Evolutionary conservation across 139 green algal species (phyloP), one percentile per base, ranked within the genome.

Genomic region (Klebsormidium nitens): DNA sequence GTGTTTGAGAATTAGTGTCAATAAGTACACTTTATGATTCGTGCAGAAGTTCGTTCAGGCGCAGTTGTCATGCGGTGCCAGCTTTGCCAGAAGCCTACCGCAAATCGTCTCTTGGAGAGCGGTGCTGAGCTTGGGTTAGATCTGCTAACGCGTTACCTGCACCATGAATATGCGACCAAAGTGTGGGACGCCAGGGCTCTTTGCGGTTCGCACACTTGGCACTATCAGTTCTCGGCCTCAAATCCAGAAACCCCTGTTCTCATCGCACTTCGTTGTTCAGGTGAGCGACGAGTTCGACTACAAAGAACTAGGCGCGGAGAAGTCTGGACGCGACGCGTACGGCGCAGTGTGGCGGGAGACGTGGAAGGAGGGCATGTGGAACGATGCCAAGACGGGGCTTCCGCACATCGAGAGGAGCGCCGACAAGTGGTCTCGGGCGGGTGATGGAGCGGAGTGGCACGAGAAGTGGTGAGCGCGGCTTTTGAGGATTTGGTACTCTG

Each of bases 391-490:
- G 46, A 75, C 37, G 14, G 69, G 69, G 52, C 59, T 77, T 29
- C 38, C 39, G 28, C 69, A 77, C 37, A 74, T 77, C 35, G 64
- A 75, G 52, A 80, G 76, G 66, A 77, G 26, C 26, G 72, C 72
- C 19, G 72, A 80, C 49, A 80, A 80, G 61, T 80, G 72, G 72
- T 49, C 48, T 37, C 40, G 44, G 6, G 38, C 76, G 11, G 64
- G 64, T 6, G 32, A 31, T 5, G 69, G 62, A 31, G 61, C 47
- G 6, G 69, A 74, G 32, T 77, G 69, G 69, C 69, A 77, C 34
- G 69, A 77, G 69, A 77, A 66, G 61, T 77, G 69, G 69, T 77
- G 61, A 39, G n/a, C n/a, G n/a, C n/a, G n/a, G n/a, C n/a, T n/a
- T n/a, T n/a, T n/a, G n/a, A n/a, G n/a, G n/a, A n/a, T n/a, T n/a